These are phyloP conservation scores for Scenedesmus sp. DNA, from an alignment of 163 green algal species.

Conservation along the genomic window DNA sequence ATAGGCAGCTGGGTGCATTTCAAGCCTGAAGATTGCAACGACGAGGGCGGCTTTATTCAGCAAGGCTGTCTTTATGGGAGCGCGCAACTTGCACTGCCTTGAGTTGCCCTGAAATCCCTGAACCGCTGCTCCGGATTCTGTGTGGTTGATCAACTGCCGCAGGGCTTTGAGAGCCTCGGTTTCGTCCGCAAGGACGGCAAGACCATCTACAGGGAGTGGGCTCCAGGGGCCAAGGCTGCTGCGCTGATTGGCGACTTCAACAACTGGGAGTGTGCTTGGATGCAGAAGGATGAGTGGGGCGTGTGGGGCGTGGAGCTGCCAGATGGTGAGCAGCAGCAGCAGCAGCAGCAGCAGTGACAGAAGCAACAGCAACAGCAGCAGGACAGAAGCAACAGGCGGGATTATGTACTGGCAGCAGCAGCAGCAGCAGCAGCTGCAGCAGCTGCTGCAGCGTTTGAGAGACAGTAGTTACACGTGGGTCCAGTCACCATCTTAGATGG, in stretches of 20 bases:
- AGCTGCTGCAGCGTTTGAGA: too few relatives aligned
- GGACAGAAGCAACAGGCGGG: too few relatives aligned
- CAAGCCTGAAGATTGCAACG: too few relatives aligned
- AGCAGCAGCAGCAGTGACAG: conserved; percentile 5
- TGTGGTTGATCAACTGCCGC: neutral
- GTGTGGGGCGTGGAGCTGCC: conserved; percentile 88
- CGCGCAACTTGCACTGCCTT: too few relatives aligned
- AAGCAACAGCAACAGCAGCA: neutral
- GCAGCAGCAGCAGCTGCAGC: too few relatives aligned
- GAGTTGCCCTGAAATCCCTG: neutral
- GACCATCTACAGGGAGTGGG: conserved; percentile 95
- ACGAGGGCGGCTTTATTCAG: neutral
- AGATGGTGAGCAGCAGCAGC: conserved; percentile 66
- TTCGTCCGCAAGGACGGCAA: conserved; percentile 73
- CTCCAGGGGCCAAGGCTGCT: conserved; percentile 75
- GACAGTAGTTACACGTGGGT: too few relatives aligned
- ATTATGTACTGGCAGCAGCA: too few relatives aligned
- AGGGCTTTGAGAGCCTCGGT: conserved; percentile 89
- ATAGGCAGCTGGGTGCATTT: too few relatives aligned
- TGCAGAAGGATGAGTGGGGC: conserved; percentile 87
- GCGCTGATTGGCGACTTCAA: conserved; percentile 91
- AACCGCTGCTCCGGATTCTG: too few relatives aligned
- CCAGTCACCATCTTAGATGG: too few relatives aligned
- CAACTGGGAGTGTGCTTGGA: conserved; percentile 78
- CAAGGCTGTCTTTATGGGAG: neutral